phyloP scores from a whole-genome alignment of 139 green algal genomes.

The Tetraselmis chui region DNA sequence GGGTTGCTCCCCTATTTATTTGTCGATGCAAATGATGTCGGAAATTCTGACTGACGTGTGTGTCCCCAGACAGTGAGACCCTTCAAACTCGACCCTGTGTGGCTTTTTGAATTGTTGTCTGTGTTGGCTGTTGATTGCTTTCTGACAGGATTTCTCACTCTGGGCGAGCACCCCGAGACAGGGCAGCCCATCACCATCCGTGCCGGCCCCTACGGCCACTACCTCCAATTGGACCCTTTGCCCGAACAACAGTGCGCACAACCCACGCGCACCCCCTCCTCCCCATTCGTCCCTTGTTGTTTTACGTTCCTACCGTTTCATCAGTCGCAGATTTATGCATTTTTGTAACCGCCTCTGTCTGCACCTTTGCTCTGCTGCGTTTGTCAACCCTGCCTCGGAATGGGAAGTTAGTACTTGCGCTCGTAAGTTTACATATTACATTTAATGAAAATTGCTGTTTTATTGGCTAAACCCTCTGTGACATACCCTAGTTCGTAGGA shows the following conservation, averaged over 20 bases:
- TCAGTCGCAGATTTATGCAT: too few relatives aligned
- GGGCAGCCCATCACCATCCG: conserved; percentile 35
- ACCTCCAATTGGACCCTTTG: background rate
- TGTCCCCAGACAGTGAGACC: background rate
- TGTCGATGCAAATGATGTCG: background rate
- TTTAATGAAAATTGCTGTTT: too few relatives aligned
- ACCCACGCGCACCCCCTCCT: background rate
- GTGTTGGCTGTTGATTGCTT: background rate
- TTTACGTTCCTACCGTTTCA: too few relatives aligned
- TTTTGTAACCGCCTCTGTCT: too few relatives aligned
- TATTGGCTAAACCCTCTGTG: too few relatives aligned
- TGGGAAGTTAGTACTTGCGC: too few relatives aligned
- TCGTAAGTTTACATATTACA: too few relatives aligned
- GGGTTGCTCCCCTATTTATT: background rate
- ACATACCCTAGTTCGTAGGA: too few relatives aligned
- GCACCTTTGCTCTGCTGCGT: too few relatives aligned
- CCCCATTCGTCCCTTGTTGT: too few relatives aligned
- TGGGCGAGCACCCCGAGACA: conserved; percentile 37
- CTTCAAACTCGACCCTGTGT: background rate
- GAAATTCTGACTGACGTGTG: background rate
- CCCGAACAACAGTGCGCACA: background rate
- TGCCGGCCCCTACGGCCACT: conserved; percentile 48
- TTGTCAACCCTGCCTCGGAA: too few relatives aligned
- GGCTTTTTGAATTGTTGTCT: background rate
- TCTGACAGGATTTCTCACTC: background rate